Evolutionary conservation across 2,329 filamentous ascomycete species (phyloP).

Genomic region (Alternaria gansuensis): DNA sequence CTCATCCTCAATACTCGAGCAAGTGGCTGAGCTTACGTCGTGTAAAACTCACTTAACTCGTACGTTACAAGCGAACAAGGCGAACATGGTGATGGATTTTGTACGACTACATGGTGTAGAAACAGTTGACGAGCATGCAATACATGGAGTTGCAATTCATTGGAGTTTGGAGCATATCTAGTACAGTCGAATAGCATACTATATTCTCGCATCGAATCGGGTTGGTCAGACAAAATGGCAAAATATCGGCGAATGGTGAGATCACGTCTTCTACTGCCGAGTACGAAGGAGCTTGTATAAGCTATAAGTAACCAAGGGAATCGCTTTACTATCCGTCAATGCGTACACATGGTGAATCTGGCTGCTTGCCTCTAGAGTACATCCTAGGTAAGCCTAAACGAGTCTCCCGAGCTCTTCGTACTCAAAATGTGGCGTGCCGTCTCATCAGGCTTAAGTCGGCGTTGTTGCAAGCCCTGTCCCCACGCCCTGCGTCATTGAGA

Average conservation of each 20-base stretch:
- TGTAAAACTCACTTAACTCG: neutral
- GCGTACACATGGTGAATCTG: neutral
- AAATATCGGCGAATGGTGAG: neutral
- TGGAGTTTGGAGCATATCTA: slow-evolving; percentile 31
- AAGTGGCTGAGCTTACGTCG: slow-evolving; percentile 59
- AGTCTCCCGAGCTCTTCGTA: neutral
- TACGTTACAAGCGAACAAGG: slow-evolving; percentile 1
- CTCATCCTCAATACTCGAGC: slow-evolving; percentile 91
- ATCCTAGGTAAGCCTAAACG: neutral
- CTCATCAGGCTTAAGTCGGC: slow-evolving; percentile 19
- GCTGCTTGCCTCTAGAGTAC: neutral
- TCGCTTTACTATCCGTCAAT: neutral
- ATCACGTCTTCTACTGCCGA: neutral
- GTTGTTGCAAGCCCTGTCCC: slow-evolving; percentile 28
- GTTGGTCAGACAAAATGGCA: slow-evolving; percentile 5
- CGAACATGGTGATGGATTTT: slow-evolving; percentile 18
- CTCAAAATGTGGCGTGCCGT: slow-evolving; percentile 5
- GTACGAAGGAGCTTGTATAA: neutral
- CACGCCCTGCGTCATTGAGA: slow-evolving; percentile 41
- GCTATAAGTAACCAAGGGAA: neutral
- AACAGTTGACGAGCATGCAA: slow-evolving; percentile 34
- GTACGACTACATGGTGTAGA: slow-evolving; percentile 45
- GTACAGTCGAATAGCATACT: slow-evolving; percentile 5
- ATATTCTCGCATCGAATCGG: slow-evolving; percentile 3
- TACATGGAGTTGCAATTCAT: slow-evolving; percentile 15